phyloP scores from a whole-genome alignment of 164 flowering plant genomes.

The Annona cherimola region DNA sequence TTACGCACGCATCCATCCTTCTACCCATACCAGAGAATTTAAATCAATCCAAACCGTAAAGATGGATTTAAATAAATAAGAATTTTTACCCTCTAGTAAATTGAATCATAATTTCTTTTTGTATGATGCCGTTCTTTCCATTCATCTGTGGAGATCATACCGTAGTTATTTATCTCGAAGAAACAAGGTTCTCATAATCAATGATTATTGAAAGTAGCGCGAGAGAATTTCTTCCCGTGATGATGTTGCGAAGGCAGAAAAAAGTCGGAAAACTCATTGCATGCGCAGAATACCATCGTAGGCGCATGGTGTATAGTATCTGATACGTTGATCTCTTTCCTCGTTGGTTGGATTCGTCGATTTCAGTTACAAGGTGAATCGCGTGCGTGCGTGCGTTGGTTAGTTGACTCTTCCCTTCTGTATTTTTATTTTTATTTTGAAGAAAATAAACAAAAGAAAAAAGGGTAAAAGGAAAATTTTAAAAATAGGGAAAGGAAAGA shows the following conservation, averaged over 20 bases:
- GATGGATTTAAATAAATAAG: too few relatives aligned
- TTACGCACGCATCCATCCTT: too few relatives aligned
- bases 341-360: constrained; percentile 3
- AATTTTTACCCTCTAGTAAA: too few relatives aligned
- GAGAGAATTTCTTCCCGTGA: not conserved
- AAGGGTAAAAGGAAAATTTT: not conserved
- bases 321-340: not conserved
- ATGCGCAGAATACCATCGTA: not conserved
- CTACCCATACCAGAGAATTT: too few relatives aligned
- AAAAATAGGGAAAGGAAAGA: not conserved
- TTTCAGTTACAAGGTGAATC: constrained; percentile 1
- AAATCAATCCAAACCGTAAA: not conserved
- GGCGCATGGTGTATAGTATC: not conserved
- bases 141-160: not conserved
- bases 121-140: too few relatives aligned
- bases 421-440: too few relatives aligned
- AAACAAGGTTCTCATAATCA: too few relatives aligned
- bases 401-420: constrained; percentile 1
- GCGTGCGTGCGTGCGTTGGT: constrained; percentile 2
- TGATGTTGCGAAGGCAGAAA: too few relatives aligned
- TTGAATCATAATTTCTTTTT: not conserved
- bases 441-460: not conserved
- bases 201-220: not conserved
- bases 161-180: not conserved
- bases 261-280: not conserved